Evolutionary conservation across 306 rosid genomes (phyloP), one percentile per base, ranked within the genome.

Genomic region (Casuarina glauca): DNA sequence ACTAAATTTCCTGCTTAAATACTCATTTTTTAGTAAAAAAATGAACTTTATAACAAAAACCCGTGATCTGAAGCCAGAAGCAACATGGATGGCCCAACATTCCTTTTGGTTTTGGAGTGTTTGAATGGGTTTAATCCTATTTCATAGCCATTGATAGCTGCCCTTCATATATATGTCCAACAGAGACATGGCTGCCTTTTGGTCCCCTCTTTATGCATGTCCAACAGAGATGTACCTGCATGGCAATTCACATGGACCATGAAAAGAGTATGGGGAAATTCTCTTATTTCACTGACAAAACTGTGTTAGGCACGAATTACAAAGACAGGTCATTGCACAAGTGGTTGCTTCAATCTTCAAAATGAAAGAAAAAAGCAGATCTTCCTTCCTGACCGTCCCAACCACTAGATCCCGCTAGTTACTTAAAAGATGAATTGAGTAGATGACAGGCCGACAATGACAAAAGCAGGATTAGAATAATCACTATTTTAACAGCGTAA

Each of bases 331-430:
- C 70, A 26, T 66, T 6, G 6, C 49, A 39, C 39, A 66, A 44
- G 42, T 3, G 1, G 3, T 41, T 2, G 16, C 35, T n/a, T 58
- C 15, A 35, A 3, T 15, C 20, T 32, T 57, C 70, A 70, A 20
- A 72, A 49, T 3, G 60, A 54, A 83, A 66, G 1, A n/a, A 41
- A 32, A 51, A 80, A 75, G 79, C 79, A 49, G 68, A 72, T 75
- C 63, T 84, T 76, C 79, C 78, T 71, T 26, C 44, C 39, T 7
- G 46, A 9, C 77, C 36, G 60, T 9, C n/a, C 70, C 3, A 66
- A 3, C 3, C 13, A 3, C 48, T 6, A 2, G 50, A 4, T 5
- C 46, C 3, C 20, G 4, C 43, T 0, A 7, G 10, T 64, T 9
- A 5, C 42, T 32, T 50, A 20, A 44, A 39, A 35, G 69, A 2